Base-by-base conservation (phyloP, 352 stramenopile species). In the Phytophthora crassamura region DNA sequence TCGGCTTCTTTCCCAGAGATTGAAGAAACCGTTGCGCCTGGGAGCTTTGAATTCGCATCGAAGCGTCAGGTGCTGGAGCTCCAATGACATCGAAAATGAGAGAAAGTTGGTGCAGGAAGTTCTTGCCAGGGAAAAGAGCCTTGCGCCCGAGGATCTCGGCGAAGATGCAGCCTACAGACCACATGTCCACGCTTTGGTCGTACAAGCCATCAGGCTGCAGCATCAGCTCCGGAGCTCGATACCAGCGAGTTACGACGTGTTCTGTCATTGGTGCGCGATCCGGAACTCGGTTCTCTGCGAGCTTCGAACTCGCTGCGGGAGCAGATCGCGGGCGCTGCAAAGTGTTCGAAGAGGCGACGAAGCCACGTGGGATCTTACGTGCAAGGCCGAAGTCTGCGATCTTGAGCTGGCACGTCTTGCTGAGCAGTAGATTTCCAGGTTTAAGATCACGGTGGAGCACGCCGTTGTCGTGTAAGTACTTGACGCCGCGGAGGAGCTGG, bases 211-310 rank as follows among this genome's bases (percentile, higher is more conserved):
- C 88, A 0, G 86, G 89, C 55, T 91, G 89, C 20, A 98, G 82
- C 88, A 98, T 97, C 25, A 98, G 77, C 64, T 98, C 91, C 0
- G 92, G 92, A 2, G 90, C 84, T 41, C 92, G 83, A 65, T 98
- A 98, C 91, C 89, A 97, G 7, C 89, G 81, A 3, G 91, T 98
- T 0, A 98, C 91, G 3, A 97, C 89, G 47, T 91, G 81, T 42
- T 93, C 84, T 0, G 84, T 91, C 85, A 93, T 94, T 0, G 83
- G 83, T 18, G 80, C 64, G 8, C 67, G 74, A 11, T 79, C 56
- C 4, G 67, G 22, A 4, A 60, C 36, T 63, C 49, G 39, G 11
- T 30, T 40, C 9, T 52, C 48, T 0, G 56, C 20, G 8, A 68
- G 54, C 1, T 33, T 50, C 7, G 69, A 61, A 18, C 53, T 71